A percentile compares a stretch with the other conserved stretches of the same genome.
These are phyloP conservation scores for Cytospora piceicola DNA, from an alignment of 2,329 filamentous ascomycete species.

Conservation along the genomic window DNA sequence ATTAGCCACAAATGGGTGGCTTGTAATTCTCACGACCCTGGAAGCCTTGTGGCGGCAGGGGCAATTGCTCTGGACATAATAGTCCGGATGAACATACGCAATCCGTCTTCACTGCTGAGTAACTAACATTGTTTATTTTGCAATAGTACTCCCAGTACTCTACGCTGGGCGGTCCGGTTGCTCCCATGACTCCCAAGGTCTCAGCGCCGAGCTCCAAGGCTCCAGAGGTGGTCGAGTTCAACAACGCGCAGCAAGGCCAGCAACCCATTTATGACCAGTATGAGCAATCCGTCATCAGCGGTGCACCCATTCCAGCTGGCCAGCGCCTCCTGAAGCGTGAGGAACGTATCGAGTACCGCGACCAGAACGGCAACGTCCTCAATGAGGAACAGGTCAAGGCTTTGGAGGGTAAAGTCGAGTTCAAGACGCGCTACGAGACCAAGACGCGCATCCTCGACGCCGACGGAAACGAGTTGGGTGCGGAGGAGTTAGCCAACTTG, in stretches of 20 bases:
- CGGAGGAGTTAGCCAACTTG: constrained; percentile 40
- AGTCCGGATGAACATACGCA: constrained; percentile 4
- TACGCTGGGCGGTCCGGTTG: constrained; percentile 28
- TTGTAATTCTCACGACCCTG: constrained; percentile 1
- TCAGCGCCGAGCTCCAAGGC: constrained; percentile 32
- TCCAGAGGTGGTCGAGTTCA: constrained; percentile 24
- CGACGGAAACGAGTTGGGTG: constrained; percentile 72
- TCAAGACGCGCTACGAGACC: constrained; percentile 96
- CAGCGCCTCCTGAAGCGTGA: constrained; percentile 62
- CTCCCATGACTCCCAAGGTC: constrained; percentile 19
- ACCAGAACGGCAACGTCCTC: constrained; percentile 89
- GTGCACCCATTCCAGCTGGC: constrained; percentile 53
- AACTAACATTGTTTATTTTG: constrained; percentile 8
- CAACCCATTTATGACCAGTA: constrained; percentile 32
- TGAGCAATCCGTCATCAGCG: constrained; percentile 45
- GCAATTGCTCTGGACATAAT: background rate
- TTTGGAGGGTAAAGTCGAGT: constrained; percentile 90
- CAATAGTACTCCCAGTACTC: constrained; percentile 54
- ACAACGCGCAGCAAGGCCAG: constrained; percentile 29
- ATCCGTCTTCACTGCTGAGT: constrained; percentile 12
- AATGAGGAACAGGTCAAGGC: constrained; percentile 80
- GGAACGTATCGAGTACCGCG: constrained; percentile 90
- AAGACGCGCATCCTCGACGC: constrained; percentile 82
- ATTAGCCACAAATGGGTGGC: constrained; percentile 13
- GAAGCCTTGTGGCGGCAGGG: constrained; percentile 28